These are phyloP conservation scores for Hygrocybe coccinea DNA, from an alignment of 768 basidiomycete species.

Conservation along the genomic window DNA sequence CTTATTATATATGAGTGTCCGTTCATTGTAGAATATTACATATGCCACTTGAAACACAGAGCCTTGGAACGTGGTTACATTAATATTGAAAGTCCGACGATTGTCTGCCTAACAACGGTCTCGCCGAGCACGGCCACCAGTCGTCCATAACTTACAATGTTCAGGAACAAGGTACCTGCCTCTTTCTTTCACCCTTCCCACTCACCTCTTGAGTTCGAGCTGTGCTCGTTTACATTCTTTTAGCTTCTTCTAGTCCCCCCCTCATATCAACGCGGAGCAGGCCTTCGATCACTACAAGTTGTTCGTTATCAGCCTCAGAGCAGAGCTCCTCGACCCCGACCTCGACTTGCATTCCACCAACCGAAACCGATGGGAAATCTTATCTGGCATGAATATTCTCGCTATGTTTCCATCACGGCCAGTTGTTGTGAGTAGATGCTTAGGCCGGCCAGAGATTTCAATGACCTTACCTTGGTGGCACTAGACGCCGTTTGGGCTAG, in stretches of 20 bases:
- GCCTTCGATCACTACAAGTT: conserved; percentile 31
- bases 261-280: conserved; percentile 36
- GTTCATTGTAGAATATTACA: too few species aligned
- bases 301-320: conserved; percentile 15
- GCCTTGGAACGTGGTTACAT: too few species aligned
- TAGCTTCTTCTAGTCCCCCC: conserved; percentile 25
- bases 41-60: too few species aligned
- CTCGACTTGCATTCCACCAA: conserved; percentile 14
- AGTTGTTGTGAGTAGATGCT: conserved; percentile 57
- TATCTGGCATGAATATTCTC: conserved; percentile 76
- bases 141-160: not conserved
- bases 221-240: conserved; percentile 25
- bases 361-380: conserved; percentile 64
- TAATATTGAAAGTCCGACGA: too few species aligned
- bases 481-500: conserved; percentile 76
- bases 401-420: conserved; percentile 62
- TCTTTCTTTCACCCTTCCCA: conserved; percentile 20
- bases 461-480: conserved; percentile 6
- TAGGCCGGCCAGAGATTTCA: not conserved
- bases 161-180: not conserved
- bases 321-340: conserved; percentile 23
- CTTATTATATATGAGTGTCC: too few species aligned
- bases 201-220: conserved; percentile 20
- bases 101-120: too few species aligned
- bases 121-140: not conserved